Base-by-base conservation (phyloP, 2,329 filamentous ascomycete genomes). In the Penicillium sp. region DNA sequence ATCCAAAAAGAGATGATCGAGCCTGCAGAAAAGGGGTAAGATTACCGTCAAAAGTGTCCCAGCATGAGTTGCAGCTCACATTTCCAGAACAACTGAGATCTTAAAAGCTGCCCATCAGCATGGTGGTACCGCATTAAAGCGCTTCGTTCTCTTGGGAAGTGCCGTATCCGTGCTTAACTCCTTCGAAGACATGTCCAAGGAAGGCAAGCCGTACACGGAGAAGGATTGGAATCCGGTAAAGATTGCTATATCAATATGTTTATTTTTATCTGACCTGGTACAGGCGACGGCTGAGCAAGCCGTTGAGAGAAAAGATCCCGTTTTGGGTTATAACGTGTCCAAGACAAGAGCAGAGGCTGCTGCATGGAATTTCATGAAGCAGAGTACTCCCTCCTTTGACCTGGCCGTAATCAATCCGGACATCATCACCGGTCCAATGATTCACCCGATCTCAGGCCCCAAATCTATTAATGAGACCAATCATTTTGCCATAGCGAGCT, bases 1-100 rank as follows among this genome's bases (percentile, higher is more conserved):
- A 62, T 58, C 24, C 49, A 53, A 24, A 61, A 55, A 35, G 81
- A 84, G 51, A 74, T 86, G 27, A 69, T 85, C 50, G 78, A 83
- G 60, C 82, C 82, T 1, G 82, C 82, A 4, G 41, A 43, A 31
- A 43, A 18, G 41, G 41, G 41, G 41, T 43, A 22, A 40, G 38
- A 40, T 25, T 4, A 40, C 24, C 10, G 8, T 24, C 38, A 10
- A 25, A 14, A 22, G n/a, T 4, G 20, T 22, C 3, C 24, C 10
- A 14, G 6, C 20, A 40, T 25, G 38, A n/a, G 36, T 40, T 13
- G 2, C 38, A 25, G 38, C 33, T 18, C 16, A 36, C 16, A 18
- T 18, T 36, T 10, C 2, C 2, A 35, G 33, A 8, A 36, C 33
- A n/a, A 36, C 33, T 7, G 33, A 36, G 16, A 36, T 36, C n/a